Conservation (phyloP, 148 eudicot species). For the Silene conica region DNA sequence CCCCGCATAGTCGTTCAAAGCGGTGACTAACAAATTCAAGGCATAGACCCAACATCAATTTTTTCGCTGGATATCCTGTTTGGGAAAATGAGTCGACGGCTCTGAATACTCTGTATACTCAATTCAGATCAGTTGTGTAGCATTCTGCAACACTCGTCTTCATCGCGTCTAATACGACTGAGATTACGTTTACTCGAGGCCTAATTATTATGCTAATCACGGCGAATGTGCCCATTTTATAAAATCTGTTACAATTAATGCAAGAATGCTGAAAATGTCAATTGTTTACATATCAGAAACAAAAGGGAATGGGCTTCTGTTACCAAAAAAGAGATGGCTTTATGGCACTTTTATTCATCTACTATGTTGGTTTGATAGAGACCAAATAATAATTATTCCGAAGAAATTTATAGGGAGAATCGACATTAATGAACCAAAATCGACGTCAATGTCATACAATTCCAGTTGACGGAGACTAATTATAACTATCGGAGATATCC, state of each 20-base stretch:
- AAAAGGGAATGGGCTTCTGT: neutral
- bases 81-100: too few relatives aligned
- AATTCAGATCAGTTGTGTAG: neutral
- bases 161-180: too few relatives aligned
- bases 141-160: neutral
- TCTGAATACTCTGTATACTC: neutral
- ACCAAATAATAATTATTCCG: neutral
- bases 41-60: too few relatives aligned
- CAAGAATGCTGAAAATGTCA: neutral
- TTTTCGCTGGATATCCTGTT: too few relatives aligned
- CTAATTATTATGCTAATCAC: neutral
- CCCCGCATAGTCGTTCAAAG: too few relatives aligned
- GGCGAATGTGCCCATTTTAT: neutral
- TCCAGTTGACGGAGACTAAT: too few relatives aligned
- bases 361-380: conserved; percentile 4
- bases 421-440: neutral
- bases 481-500: too few relatives aligned
- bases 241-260: neutral
- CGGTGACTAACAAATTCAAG: too few relatives aligned
- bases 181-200: neutral
- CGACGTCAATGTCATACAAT: neutral
- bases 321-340: neutral
- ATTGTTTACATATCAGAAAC: neutral
- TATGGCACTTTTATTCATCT: neutral
- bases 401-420: neutral